phyloP scores from a whole-genome alignment of 2,329 filamentous ascomycete genomes.

The Waltergamsia citrina region DNA sequence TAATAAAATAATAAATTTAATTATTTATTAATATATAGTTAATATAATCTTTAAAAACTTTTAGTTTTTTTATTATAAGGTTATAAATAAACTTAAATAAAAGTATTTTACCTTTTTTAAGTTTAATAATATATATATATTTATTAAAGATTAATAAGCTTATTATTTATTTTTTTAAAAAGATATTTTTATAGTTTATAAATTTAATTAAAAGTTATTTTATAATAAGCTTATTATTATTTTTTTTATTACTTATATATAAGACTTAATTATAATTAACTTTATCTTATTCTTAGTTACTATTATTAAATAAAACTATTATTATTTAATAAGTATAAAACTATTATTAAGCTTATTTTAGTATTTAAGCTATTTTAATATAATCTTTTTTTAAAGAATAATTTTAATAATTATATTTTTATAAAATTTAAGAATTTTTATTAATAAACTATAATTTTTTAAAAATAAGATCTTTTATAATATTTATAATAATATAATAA shows the following conservation, averaged over 20 bases:
- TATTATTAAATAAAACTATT: too few relatives aligned
- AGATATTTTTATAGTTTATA: too few relatives aligned
- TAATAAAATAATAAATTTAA: too few relatives aligned
- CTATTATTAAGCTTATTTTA: not conserved
- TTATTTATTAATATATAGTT: not conserved
- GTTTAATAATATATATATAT: constrained; percentile 2
- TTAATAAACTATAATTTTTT: not conserved
- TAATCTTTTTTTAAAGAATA: not conserved
- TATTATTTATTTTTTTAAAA: constrained; percentile 3
- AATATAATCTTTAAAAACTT: not conserved
- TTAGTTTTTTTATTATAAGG: not conserved
- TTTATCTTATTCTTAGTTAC: constrained; percentile 3
- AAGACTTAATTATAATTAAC: not conserved
- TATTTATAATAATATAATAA: not conserved
- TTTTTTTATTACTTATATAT: constrained; percentile 2
- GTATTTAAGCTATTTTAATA: not conserved
- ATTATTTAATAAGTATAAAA: too few relatives aligned
- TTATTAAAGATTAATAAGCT: not conserved
- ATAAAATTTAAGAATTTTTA: constrained; percentile 1
- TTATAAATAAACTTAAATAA: not conserved
- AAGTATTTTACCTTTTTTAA: constrained; percentile 1
- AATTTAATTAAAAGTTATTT: too few relatives aligned
- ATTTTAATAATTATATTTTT: too few relatives aligned
- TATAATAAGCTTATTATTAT: constrained; percentile 2
- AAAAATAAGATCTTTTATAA: not conserved